These are phyloP conservation scores for Flaveria bidentis DNA, from an alignment of 129 eudicot genomes.

Conservation along the genomic window DNA sequence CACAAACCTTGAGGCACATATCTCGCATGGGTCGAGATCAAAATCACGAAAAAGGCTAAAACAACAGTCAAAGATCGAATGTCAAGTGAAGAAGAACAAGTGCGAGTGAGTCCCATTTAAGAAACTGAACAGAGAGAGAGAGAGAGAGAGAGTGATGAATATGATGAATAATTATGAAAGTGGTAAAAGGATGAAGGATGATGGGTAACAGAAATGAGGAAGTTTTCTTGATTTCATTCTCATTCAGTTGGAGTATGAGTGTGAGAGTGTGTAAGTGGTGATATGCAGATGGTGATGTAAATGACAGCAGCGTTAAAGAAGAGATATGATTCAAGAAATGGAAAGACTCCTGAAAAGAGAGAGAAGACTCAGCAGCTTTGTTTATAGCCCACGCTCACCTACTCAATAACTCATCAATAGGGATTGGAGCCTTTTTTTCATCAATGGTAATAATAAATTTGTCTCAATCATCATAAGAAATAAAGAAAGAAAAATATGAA, in stretches of 20 bases:
- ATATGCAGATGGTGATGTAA: slow-evolving; percentile 34
- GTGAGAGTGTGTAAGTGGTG: slow-evolving; percentile 17
- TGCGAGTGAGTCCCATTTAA: slow-evolving; percentile 42
- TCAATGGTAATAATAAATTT: too few species aligned
- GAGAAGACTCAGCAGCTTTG: slow-evolving; percentile 32
- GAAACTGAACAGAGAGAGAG: slow-evolving; percentile 11
- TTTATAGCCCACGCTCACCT: slow-evolving; percentile 27
- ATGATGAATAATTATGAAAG: slow-evolving; percentile 8
- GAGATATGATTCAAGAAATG: slow-evolving; percentile 34
- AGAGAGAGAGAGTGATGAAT: background rate
- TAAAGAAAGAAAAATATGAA: too few species aligned
- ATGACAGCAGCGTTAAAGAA: slow-evolving; percentile 24
- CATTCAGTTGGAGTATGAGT: slow-evolving; percentile 25
- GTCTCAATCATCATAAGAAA: too few species aligned
- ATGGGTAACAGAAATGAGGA: slow-evolving; percentile 28
- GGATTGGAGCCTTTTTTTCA: too few species aligned
- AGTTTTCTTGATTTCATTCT: slow-evolving; percentile 47
- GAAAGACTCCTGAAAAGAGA: slow-evolving; percentile 40
- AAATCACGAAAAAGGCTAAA: slow-evolving; percentile 39
- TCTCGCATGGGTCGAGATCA: slow-evolving; percentile 39
- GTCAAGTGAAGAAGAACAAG: slow-evolving; percentile 29
- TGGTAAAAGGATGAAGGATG: slow-evolving; percentile 17
- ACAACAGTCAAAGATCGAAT: slow-evolving; percentile 31
- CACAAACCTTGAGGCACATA: slow-evolving; percentile 56
- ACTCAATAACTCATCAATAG: too few species aligned